These are phyloP conservation scores for Kondoa malvinella DNA, from an alignment of 768 basidiomycete species.

Conservation along the genomic window DNA sequence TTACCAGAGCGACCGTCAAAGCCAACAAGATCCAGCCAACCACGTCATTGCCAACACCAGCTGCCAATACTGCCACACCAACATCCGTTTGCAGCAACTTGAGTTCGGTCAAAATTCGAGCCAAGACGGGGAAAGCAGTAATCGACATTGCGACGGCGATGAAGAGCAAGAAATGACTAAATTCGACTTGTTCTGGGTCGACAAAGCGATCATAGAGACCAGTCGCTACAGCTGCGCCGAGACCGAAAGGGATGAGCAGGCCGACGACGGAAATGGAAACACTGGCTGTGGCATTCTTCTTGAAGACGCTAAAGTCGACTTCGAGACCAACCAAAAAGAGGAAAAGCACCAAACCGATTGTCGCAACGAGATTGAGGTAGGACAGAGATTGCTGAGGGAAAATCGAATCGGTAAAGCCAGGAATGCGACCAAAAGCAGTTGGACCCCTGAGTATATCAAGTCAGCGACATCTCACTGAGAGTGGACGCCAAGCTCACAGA, in stretches of 20 bases:
- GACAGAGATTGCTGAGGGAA: slow-evolving; percentile 55
- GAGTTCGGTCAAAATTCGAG: slow-evolving; percentile 55
- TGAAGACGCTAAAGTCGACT: slow-evolving; percentile 55
- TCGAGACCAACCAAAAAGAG: slow-evolving; percentile 66
- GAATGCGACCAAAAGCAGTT: slow-evolving; percentile 61
- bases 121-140: slow-evolving; percentile 44
- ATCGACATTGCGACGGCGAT: slow-evolving; percentile 59
- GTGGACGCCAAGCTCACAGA: slow-evolving; percentile 36
- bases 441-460: slow-evolving; percentile 30
- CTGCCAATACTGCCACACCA: slow-evolving; percentile 63
- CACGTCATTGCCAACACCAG: slow-evolving; percentile 58
- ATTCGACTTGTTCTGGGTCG: slow-evolving; percentile 41
- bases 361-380: slow-evolving; percentile 53
- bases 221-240: slow-evolving; percentile 58
- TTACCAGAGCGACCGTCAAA: slow-evolving; percentile 64
- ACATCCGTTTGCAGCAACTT: slow-evolving; percentile 69
- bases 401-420: slow-evolving; percentile 58
- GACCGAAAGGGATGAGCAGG: slow-evolving; percentile 56
- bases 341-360: slow-evolving; percentile 41
- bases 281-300: slow-evolving; percentile 46
- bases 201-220: slow-evolving; percentile 47
- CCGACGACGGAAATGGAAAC: slow-evolving; percentile 49
- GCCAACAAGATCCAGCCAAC: slow-evolving; percentile 45
- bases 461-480: neutral
- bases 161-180: slow-evolving; percentile 71